Evolutionary conservation across 805 yeast genomes (phyloP).

Genomic region (Ogataea glucozyma): DNA sequence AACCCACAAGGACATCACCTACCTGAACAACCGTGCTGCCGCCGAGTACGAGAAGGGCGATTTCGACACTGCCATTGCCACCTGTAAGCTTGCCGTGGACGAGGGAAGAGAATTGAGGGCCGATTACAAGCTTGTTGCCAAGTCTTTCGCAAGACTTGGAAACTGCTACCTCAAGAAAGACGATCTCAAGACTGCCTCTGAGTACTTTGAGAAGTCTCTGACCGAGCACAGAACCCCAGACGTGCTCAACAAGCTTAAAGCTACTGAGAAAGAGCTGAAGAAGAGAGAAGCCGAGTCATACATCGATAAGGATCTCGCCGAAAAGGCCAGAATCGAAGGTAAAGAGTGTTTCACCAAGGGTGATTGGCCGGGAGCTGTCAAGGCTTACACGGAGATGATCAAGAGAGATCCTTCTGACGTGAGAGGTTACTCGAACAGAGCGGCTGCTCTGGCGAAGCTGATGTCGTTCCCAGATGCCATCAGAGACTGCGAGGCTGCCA

Average conservation of each 20-base stretch:
- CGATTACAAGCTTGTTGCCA: constrained; percentile 88
- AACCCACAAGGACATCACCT: constrained; percentile 79
- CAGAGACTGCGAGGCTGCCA: constrained; percentile 87
- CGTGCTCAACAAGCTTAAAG: constrained; percentile 80
- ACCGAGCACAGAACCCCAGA: constrained; percentile 98
- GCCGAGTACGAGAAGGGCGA: constrained; percentile 97
- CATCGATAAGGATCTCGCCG: constrained; percentile 89
- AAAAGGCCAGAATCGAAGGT: constrained; percentile 91
- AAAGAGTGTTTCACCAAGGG: constrained; percentile 84
- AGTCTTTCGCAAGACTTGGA: constrained; percentile 91
- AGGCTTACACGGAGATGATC: constrained; percentile 92
- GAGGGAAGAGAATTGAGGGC: constrained; percentile 88
- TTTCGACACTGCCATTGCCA: constrained; percentile 76
- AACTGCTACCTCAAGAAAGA: constrained; percentile 73
- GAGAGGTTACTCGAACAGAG: constrained; percentile 96
- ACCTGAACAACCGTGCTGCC: constrained; percentile 94
- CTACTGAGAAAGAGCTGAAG: constrained; percentile 84
- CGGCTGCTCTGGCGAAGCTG: constrained; percentile 92
- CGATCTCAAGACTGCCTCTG: constrained; percentile 71
- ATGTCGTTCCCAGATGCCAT: constrained; percentile 98
- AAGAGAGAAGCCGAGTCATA: constrained; percentile 74
- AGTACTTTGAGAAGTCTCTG: constrained; percentile 81
- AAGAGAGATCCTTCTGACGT: constrained; percentile 97
- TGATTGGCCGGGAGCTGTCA: constrained; percentile 96
- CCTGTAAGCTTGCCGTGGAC: constrained; percentile 82